A percentile compares a stretch with the other conserved stretches of the same genome.
These are phyloP conservation scores for Glutinoglossum americanum DNA, from an alignment of 495 filamentous ascomycete genomes.

Conservation along the genomic window DNA sequence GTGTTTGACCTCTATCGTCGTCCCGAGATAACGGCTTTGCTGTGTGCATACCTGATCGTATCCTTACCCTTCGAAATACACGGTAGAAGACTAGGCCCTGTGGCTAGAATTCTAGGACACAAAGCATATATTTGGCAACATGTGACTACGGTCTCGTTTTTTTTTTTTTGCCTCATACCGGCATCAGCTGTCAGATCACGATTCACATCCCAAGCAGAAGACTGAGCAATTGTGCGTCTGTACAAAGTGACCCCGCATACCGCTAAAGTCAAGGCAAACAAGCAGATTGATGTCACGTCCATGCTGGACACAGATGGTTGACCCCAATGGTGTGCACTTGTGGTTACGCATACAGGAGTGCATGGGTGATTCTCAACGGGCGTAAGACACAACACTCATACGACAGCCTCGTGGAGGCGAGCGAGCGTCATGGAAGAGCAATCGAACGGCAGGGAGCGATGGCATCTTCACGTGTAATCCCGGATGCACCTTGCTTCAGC, in stretches of 20 bases:
- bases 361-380: not conserved
- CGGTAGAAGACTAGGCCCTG: not conserved
- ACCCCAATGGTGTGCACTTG: not conserved
- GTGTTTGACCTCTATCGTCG: not conserved
- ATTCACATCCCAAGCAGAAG: not conserved
- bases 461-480: not conserved
- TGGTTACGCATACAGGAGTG: not conserved
- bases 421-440: not conserved
- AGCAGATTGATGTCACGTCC: not conserved
- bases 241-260: not conserved
- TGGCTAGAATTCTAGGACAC: not conserved
- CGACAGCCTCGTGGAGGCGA: not conserved
- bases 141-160: not conserved
- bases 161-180: not conserved
- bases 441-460: not conserved
- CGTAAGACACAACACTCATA: too few species aligned
- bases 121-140: not conserved
- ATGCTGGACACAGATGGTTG: not conserved
- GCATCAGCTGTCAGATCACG: not conserved
- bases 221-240: not conserved
- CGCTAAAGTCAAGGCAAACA: not conserved
- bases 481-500: not conserved
- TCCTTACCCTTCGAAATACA: not conserved
- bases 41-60: too few species aligned
- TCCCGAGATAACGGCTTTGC: not conserved